Conservation (phyloP, 2,329 filamentous ascomycete genomes). For the Penicillium sp. region DNA sequence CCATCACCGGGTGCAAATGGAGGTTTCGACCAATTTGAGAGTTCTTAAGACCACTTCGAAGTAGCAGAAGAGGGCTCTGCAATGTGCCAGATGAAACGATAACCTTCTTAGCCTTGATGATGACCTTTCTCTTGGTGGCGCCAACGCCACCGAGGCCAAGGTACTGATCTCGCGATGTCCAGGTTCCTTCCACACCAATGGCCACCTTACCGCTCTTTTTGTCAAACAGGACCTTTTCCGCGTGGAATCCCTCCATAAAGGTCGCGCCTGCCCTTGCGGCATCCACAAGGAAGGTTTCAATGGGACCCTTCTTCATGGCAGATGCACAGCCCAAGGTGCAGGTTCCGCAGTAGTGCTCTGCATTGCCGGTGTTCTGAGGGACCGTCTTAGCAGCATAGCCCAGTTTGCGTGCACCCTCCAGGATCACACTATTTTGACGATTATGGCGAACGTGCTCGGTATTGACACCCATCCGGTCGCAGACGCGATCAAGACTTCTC, state of each 20-base stretch:
- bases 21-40: slow-evolving; percentile 79
- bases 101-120: slow-evolving; percentile 76
- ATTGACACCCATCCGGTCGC: slow-evolving; percentile 73
- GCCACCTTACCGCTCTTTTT: slow-evolving; percentile 55
- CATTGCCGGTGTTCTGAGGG: slow-evolving; percentile 76
- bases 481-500: slow-evolving; percentile 75
- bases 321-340: slow-evolving; percentile 62
- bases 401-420: slow-evolving; percentile 72
- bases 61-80: slow-evolving; percentile 72
- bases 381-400: slow-evolving; percentile 70
- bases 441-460: slow-evolving; percentile 70
- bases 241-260: slow-evolving; percentile 81
- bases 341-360: slow-evolving; percentile 72
- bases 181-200: slow-evolving; percentile 70
- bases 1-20: slow-evolving; percentile 69
- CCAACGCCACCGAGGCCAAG: slow-evolving; percentile 57
- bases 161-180: slow-evolving; percentile 68
- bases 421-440: slow-evolving; percentile 66
- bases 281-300: slow-evolving; percentile 74
- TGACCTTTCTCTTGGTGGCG: slow-evolving; percentile 60
- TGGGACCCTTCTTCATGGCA: slow-evolving; percentile 76
- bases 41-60: slow-evolving; percentile 78
- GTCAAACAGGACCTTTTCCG: slow-evolving; percentile 66
- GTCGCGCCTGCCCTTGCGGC: slow-evolving; percentile 73
- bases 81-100: slow-evolving; percentile 76